Conservation (phyloP, 192 early-diverging fungal species). For the Coemansia sp. region DNA sequence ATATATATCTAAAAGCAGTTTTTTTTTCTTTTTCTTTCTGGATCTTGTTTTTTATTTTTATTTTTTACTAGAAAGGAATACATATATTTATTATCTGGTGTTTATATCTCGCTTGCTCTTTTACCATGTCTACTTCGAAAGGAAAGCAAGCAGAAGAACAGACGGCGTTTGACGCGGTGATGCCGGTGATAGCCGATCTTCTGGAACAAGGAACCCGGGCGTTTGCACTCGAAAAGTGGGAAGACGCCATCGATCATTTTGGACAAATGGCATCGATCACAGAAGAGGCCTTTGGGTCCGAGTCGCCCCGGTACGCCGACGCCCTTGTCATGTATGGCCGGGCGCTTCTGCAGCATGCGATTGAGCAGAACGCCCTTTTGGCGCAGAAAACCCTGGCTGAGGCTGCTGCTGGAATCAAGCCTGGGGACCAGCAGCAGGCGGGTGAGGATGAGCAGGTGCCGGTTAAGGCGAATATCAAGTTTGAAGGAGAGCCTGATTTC, state of each 20-base stretch:
- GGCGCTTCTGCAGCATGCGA: conserved; percentile 69
- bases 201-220: conserved; percentile 66
- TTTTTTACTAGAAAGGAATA: too few species aligned
- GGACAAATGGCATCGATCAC: conserved; percentile 66
- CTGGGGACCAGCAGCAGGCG: conserved; percentile 16
- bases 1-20: not conserved
- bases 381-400: conserved; percentile 58
- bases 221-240: conserved; percentile 63
- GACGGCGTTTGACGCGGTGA: conserved; percentile 24
- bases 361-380: conserved; percentile 71
- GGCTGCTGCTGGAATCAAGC: conserved; percentile 38
- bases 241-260: conserved; percentile 61
- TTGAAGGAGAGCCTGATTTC: conserved; percentile 65
- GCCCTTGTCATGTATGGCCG: conserved; percentile 71
- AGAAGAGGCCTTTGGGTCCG: conserved; percentile 60
- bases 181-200: conserved; percentile 53
- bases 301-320: conserved; percentile 66
- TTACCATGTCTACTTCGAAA: conserved; percentile 9
- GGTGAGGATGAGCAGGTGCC: conserved; percentile 11
- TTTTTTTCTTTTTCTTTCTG: conserved; percentile 2
- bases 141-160: conserved; percentile 38
- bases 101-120: not conserved
- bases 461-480: conserved; percentile 57
- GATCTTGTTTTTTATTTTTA: not conserved
- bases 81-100: too few species aligned